phyloP scores from a whole-genome alignment of 768 basidiomycete genomes.

The Mycena belliarum region DNA sequence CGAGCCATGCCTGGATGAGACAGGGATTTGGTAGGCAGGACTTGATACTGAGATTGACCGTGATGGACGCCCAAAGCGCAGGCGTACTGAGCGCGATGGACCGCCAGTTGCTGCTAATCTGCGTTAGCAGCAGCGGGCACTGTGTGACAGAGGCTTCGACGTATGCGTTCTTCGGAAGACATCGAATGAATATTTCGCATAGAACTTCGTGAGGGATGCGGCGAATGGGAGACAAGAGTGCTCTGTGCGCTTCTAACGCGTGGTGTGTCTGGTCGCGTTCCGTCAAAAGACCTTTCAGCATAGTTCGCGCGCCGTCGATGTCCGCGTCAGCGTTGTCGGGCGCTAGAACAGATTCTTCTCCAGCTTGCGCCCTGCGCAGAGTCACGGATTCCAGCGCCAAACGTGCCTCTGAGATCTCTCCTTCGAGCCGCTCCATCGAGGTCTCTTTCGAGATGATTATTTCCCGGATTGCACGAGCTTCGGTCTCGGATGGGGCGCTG shows the following conservation, averaged over 20 bases:
- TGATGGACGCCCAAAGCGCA: conserved; percentile 25
- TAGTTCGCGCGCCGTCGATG: conserved; percentile 12
- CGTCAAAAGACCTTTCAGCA: conserved; percentile 11
- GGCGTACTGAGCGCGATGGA: conserved; percentile 24
- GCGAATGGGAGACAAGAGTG: conserved; percentile 27
- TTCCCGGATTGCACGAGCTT: conserved; percentile 18
- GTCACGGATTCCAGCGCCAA: conserved; percentile 1
- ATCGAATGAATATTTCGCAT: conserved; percentile 26
- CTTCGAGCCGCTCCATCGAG: conserved; percentile 17
- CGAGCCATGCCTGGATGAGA: conserved; percentile 27
- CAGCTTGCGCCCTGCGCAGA: conserved; percentile 2
- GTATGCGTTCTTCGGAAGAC: conserved; percentile 13
- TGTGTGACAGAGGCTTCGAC: conserved; percentile 4
- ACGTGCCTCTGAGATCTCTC: conserved; percentile 7
- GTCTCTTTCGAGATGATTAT: conserved; percentile 21
- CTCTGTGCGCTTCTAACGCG: conserved; percentile 18
- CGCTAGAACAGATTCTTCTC: background rate
- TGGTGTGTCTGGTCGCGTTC: conserved; percentile 15
- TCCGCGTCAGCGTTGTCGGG: conserved; percentile 14
- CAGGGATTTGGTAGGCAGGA: conserved; percentile 15
- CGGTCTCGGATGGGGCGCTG: conserved; percentile 15
- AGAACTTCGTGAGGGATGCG: conserved; percentile 28
- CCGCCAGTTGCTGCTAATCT: conserved; percentile 29
- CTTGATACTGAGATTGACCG: conserved; percentile 12
- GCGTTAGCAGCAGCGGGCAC: conserved; percentile 19